These are phyloP conservation scores for Apiospora aurea DNA, from an alignment of 2,329 filamentous ascomycete genomes.

Conservation along the genomic window DNA sequence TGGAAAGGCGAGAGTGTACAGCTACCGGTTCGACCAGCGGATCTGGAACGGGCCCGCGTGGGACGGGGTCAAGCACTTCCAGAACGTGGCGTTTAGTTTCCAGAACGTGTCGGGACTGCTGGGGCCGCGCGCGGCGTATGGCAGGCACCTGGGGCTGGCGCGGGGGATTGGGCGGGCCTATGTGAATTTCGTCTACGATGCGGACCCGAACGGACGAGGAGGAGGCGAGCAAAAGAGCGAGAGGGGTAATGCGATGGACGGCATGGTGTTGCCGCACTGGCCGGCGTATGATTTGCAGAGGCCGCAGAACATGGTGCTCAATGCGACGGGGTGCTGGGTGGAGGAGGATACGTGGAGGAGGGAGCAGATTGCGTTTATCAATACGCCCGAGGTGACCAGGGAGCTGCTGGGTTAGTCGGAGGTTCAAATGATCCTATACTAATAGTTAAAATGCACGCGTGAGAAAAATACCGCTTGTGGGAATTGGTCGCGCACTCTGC, in stretches of 20 bases:
- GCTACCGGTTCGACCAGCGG: slow-evolving; percentile 58
- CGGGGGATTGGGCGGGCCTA: slow-evolving; percentile 50
- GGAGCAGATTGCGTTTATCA: slow-evolving; percentile 54
- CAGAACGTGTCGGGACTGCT: slow-evolving; percentile 57
- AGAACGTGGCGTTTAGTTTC: slow-evolving; percentile 57
- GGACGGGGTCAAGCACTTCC: slow-evolving; percentile 54
- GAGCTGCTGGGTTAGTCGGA: slow-evolving; percentile 42
- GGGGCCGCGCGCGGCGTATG: slow-evolving; percentile 52
- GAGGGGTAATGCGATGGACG: neutral
- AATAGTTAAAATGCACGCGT: no score
- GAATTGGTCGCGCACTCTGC: no score
- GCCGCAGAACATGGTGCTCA: slow-evolving; percentile 55
- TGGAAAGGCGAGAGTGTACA: slow-evolving; percentile 45
- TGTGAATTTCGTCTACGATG: slow-evolving; percentile 50
- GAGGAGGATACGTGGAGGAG: slow-evolving; percentile 56
- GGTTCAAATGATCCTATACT: no score
- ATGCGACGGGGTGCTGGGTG: slow-evolving; percentile 50
- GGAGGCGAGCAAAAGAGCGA: no score
- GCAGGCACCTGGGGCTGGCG: slow-evolving; percentile 45
- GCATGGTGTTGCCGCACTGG: slow-evolving; percentile 32
- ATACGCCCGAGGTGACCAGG: slow-evolving; percentile 45
- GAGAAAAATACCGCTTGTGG: no score
- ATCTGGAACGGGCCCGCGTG: slow-evolving; percentile 49
- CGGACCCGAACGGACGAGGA: no score
- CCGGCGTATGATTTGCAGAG: slow-evolving; percentile 37